Conservation (phyloP, 192 early-diverging fungal species). For the Kickxella alabastrina region DNA sequence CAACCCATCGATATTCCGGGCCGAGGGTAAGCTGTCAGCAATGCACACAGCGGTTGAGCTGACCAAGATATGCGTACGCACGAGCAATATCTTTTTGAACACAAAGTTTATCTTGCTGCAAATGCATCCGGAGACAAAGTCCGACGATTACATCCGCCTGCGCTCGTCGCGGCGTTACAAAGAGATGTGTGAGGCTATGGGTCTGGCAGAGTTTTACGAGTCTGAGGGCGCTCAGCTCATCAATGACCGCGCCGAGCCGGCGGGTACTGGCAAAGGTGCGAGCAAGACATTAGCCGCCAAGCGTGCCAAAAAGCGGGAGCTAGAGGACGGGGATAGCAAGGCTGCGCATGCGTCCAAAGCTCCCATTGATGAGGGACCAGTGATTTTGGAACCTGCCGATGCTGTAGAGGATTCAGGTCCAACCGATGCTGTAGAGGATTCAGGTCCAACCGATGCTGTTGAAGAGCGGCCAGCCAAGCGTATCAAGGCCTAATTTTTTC, state of each 20-base stretch:
- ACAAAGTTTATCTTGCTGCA: conserved; percentile 89
- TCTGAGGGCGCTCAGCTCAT: conserved; percentile 15
- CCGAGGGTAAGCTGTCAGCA: conserved; percentile 54
- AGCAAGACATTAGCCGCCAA: not conserved
- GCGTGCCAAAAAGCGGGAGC: conserved; percentile 1
- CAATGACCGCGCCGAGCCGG: conserved; percentile 5
- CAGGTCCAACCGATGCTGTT: not conserved
- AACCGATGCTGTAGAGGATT: too few species aligned
- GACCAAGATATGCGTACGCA: conserved; percentile 60
- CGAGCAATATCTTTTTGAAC: conserved; percentile 75
- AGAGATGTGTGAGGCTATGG: conserved; percentile 54
- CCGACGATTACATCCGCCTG: conserved; percentile 45
- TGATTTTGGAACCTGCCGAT: too few species aligned
- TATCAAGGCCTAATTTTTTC: conserved; percentile 1
- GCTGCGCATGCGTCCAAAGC: not conserved
- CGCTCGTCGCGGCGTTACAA: conserved; percentile 52
- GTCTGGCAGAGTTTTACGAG: conserved; percentile 31
- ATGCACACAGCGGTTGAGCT: conserved; percentile 64
- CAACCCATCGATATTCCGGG: conserved; percentile 85
- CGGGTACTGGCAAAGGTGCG: not conserved
- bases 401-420: too few species aligned
- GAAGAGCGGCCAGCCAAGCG: conserved; percentile 3
- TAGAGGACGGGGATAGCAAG: not conserved
- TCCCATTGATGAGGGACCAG: not conserved
- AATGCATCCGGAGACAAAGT: conserved; percentile 71